Evolutionary conservation across 2,329 filamentous ascomycete species (phyloP).

Genomic region (Cadophora gregata): DNA sequence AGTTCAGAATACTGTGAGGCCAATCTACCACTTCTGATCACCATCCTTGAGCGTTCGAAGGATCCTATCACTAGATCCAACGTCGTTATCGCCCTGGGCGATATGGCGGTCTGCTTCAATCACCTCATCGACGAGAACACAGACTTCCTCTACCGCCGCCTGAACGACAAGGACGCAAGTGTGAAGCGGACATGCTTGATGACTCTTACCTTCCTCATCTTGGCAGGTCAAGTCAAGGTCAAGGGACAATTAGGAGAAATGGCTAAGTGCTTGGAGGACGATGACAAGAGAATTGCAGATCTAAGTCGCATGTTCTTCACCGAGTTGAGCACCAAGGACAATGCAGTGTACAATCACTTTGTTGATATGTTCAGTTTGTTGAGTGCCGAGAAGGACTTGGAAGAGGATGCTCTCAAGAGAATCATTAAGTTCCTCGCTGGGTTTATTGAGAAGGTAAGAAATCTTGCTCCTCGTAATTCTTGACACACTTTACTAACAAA

Average conservation of each 20-base stretch:
- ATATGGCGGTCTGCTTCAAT: constrained; percentile 99
- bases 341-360: constrained; percentile 99
- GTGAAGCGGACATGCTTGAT: constrained; percentile 98
- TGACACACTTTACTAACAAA: constrained; percentile 28
- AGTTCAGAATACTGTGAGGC: constrained; percentile 95
- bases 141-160: constrained; percentile 91
- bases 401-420: constrained; percentile 83
- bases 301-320: constrained; percentile 98
- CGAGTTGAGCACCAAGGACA: constrained; percentile 96
- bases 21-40: constrained; percentile 92
- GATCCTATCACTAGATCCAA: constrained; percentile 95
- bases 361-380: constrained; percentile 98
- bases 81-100: constrained; percentile 93
- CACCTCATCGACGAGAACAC: constrained; percentile 99
- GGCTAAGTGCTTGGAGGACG: constrained; percentile 97
- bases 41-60: constrained; percentile 93
- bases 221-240: constrained; percentile 98
- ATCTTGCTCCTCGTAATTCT: not conserved
- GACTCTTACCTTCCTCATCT: constrained; percentile 96
- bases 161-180: constrained; percentile 85
- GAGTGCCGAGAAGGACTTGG: constrained; percentile 78
- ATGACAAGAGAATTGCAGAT: constrained; percentile 93
- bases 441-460: constrained; percentile 92
- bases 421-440: constrained; percentile 93
- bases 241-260: constrained; percentile 98